These are phyloP conservation scores for Emydomyces testavorans DNA, from an alignment of 2,329 filamentous ascomycete genomes.

Conservation along the genomic window DNA sequence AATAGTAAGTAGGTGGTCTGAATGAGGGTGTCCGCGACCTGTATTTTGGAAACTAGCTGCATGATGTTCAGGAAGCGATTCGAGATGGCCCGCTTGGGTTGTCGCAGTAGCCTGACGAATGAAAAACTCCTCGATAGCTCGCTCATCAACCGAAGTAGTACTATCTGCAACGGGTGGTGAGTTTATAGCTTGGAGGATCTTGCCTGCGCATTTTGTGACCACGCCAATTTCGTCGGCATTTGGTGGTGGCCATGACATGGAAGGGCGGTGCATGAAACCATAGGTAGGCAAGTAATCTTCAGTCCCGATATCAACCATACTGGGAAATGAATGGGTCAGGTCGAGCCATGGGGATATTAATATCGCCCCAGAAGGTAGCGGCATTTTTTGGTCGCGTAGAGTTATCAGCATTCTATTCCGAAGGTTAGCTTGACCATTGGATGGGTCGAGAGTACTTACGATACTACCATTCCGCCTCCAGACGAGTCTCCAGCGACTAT, in stretches of 20 bases:
- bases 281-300: constrained; percentile 79
- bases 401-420: constrained; percentile 54
- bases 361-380: constrained; percentile 78
- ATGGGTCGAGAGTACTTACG: constrained; percentile 23
- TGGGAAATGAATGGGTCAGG: constrained; percentile 88
- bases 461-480: constrained; percentile 79
- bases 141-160: constrained; percentile 6
- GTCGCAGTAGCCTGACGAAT: constrained; percentile 22
- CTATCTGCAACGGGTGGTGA: constrained; percentile 12
- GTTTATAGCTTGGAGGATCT: constrained; percentile 18
- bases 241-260: constrained; percentile 81
- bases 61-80: constrained; percentile 8
- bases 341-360: constrained; percentile 95
- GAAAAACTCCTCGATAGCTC: constrained; percentile 13
- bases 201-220: constrained; percentile 40
- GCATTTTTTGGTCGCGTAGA: constrained; percentile 69
- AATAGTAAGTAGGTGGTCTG: constrained; percentile 46
- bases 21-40: constrained; percentile 3
- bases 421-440: constrained; percentile 17
- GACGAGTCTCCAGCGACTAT: constrained; percentile 86
- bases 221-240: constrained; percentile 59
- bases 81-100: constrained; percentile 23
- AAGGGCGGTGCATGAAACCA: constrained; percentile 86
- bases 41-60: constrained; percentile 18
- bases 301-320: constrained; percentile 58